Base-by-base conservation (phyloP, 148 eudicot species). In the Vaccinium corymbosum region DNA sequence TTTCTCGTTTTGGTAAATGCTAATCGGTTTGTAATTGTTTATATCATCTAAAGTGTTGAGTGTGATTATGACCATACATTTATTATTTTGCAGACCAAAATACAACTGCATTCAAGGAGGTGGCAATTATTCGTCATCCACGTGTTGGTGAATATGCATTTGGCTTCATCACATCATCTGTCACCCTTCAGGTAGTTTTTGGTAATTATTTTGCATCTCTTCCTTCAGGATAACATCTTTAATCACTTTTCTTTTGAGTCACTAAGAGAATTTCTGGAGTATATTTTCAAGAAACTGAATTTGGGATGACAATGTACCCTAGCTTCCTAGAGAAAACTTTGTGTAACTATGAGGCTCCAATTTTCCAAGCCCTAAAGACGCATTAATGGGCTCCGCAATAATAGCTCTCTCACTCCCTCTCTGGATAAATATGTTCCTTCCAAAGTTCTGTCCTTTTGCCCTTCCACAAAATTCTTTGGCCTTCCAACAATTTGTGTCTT, bases 121-220 rank as follows among this genome's bases (percentile, higher is more conserved):
- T 95, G 68, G 98, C 98, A 57, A 93, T 95, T 56, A 95, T 95
- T 87, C 90, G 95, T 83, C 98, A 95, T 86, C 98, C 98, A 49
- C 97, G 98, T 88, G 91, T 93, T 19, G 98, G 98, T 83, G 98
- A 95, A 92, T 94, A 94, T 85, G 98, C 98, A 85, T 93, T 94
- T 86, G 98, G 98, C 59, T 94, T 93, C 61, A 94, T 95, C 86
- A 93, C 97, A 64, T 93, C 97, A 57, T 82, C 92, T 86, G 95
- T 95, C 74, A 82, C 86, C 17, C 93, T 95, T 81, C 94, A 92
- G 94, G 98, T 94, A 88, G 50, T 83, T 53, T 68, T 79, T 78
- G 38, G 32, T 82, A 51, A 46, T 50, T 66, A 7, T 35, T 32
- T 12, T 38, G 32, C 68, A 29, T 82, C 79, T 16, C 66, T 57